Evolutionary conservation across 2,329 filamentous ascomycete species (phyloP), one percentile per base, ranked within the genome.

Genomic region (Scedosporium apiospermum): DNA sequence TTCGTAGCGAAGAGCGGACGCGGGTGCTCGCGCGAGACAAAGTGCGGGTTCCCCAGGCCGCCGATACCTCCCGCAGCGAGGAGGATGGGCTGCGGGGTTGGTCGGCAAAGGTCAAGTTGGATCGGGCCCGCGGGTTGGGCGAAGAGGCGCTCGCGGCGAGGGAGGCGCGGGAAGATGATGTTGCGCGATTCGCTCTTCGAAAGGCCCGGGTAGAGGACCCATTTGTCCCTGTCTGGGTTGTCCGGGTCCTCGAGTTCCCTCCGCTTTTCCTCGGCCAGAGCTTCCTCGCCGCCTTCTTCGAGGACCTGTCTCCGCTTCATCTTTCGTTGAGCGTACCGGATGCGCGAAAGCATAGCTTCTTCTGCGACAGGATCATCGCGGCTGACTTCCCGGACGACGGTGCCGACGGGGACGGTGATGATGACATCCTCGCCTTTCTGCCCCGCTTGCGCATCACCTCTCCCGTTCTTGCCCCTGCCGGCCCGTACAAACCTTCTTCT

Each of bases 31-130:
- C 88, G 88, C 4, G 90, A 89, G 38, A 90, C 85, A 70, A 98
- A 99, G 73, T 97, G 92, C 4, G 95, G 91, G 71, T 99, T 99
- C 10, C 95, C 95, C 6, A 97, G 75, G 0, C 95, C 95, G 7
- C 95, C 95, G 65, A 96, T 84, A 4, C 91, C 93, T 6, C 95
- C 95, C 0, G 91, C 88, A 1, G 91, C 90, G 10, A 99, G 84
- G 26, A 99, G 80, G 66, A 97, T 87, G 0, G 95, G 95, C 57
- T 85, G 84, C 4, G 91, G 86, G 75, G 95, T 96, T 0, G 90
- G 90, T 58, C 85, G 81, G 58, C 86, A 88, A 12, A 93, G 78
- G 71, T 93, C 89, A 12, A 92, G 80, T 63, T 84, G 77, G 61
- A 98, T 84, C 1, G 91, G 91, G 0, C 83, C 83, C 9, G 84